These are phyloP conservation scores for Hanseniaspora clermontiae DNA, from an alignment of 805 yeast genomes.

Conservation along the genomic window DNA sequence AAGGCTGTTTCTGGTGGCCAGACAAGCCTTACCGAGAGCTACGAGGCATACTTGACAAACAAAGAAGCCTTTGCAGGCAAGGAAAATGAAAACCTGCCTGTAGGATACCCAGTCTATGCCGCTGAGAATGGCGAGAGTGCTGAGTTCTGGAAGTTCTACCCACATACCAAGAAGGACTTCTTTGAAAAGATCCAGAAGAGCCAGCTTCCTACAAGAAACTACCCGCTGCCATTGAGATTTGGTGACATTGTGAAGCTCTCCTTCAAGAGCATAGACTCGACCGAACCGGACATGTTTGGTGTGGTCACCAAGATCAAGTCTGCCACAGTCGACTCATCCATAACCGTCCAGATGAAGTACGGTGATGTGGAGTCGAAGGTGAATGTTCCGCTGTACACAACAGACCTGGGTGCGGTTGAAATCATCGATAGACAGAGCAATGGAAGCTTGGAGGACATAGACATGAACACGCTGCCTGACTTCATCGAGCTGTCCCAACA, in stretches of 20 bases:
- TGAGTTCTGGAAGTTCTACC: conserved; percentile 9
- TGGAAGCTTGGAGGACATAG: background rate
- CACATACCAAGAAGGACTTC: background rate
- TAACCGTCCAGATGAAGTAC: background rate
- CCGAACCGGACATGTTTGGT: conserved; percentile 11
- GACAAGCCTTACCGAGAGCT: background rate
- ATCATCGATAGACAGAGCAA: conserved; percentile 6
- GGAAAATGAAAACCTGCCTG: background rate
- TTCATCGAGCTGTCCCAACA: conserved; percentile 1
- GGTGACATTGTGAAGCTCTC: conserved; percentile 8
- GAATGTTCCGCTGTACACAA: conserved; percentile 1
- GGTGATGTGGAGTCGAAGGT: conserved; percentile 9
- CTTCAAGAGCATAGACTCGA: background rate
- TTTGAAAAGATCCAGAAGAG: conserved; percentile 1
- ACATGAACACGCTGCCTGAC: background rate
- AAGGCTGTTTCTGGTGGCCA: background rate
- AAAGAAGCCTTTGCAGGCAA: background rate
- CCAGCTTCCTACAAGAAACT: conserved; percentile 3
- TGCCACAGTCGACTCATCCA: conserved; percentile 1
- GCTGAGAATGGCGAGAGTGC: background rate
- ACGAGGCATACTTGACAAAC: background rate
- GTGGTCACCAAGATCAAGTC: background rate
- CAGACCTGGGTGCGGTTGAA: conserved; percentile 2
- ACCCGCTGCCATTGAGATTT: conserved; percentile 7
- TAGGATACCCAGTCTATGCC: background rate